Percentiles rank a stretch among this genome's conserved stretches.
Conservation (phyloP, 2,329 filamentous ascomycete species). For the Alternaria arbusti region DNA sequence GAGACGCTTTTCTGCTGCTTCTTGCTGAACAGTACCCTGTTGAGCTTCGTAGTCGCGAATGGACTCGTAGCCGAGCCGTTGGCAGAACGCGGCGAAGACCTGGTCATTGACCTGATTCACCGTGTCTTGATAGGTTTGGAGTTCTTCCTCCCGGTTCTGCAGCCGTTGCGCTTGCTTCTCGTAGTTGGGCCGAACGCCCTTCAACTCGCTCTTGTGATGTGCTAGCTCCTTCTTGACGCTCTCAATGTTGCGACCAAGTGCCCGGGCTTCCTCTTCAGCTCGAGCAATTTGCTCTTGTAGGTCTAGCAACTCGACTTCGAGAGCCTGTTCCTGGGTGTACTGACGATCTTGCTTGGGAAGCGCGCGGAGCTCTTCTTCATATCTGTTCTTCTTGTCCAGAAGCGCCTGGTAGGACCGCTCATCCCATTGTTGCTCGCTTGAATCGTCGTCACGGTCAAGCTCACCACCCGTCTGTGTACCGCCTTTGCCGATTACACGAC, state of each 20-base stretch:
- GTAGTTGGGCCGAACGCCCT: slow-evolving; percentile 79
- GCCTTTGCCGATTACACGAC: slow-evolving; percentile 95
- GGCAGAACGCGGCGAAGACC: slow-evolving; percentile 85
- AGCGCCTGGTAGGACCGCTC: slow-evolving; percentile 88
- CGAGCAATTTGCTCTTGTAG: slow-evolving; percentile 78
- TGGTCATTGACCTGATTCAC: slow-evolving; percentile 86
- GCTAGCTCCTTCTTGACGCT: slow-evolving; percentile 85
- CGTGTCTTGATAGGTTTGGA: slow-evolving; percentile 64
- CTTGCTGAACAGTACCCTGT: slow-evolving; percentile 89
- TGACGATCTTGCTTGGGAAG: slow-evolving; percentile 80
- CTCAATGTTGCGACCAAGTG: slow-evolving; percentile 80
- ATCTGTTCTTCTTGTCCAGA: slow-evolving; percentile 75
- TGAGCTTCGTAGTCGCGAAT: slow-evolving; percentile 94
- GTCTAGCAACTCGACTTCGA: slow-evolving; percentile 79
- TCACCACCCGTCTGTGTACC: slow-evolving; percentile 96
- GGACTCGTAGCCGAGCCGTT: slow-evolving; percentile 81
- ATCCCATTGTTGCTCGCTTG: slow-evolving; percentile 82
- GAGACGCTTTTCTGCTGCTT: slow-evolving; percentile 83
- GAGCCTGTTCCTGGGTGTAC: slow-evolving; percentile 76
- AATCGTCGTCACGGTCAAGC: slow-evolving; percentile 68
- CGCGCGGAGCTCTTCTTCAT: slow-evolving; percentile 77
- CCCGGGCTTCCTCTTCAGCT: slow-evolving; percentile 75
- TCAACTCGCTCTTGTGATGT: slow-evolving; percentile 73
- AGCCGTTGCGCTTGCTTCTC: slow-evolving; percentile 74
- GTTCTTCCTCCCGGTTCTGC: slow-evolving; percentile 64